Evolutionary conservation across 2,329 filamentous ascomycete species (phyloP), one percentile per base, ranked within the genome.

Genomic region (Calonectria henricotiae): DNA sequence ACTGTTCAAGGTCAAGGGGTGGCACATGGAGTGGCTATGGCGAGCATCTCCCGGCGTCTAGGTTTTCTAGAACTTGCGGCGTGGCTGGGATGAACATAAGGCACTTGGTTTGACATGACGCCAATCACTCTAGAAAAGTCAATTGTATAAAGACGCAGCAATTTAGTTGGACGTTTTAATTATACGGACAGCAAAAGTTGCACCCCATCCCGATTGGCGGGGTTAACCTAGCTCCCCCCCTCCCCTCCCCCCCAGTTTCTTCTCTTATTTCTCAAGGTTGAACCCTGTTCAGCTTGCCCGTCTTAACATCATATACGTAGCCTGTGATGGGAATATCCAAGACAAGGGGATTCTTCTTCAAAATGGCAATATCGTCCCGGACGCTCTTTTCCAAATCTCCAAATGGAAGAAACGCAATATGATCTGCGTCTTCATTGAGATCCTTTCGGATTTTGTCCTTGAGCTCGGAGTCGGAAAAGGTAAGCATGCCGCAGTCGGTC

Each of bases 241-340:
- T 20, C 20, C 20, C 20, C n/a, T n/a, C n/a, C 20, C 12, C 9
- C 32, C 25, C 20, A 32, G 25, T 15, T 37, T 6, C 41, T 47
- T 12, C 27, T 8, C 44, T 23, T 13, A 25, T 30, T 6, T 30
- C 43, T 62, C 44, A 62, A 9, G 44, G 44, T 23, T 62, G 46
- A 6, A 82, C 78, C 65, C 76, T 77, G 9, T 77, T 72, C 44
- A 83, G 78, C 82, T 86, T 91, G 0, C 93, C 93, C 1, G 89
- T 93, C 84, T 93, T 89, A 47, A 95, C 92, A 75, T 95, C 90
- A 81, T 95, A 95, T 4, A 95, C 82, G 89, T 93, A 96, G 0
- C 93, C 93, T 8, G 88, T 92, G 58, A 95, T 85, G 0, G 83
- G 82, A 3, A 93, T 86, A n/a, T 90, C 85, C 30, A 91, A 84